These are phyloP conservation scores for Phialophora expanda DNA, from an alignment of 2,329 filamentous ascomycete species.

Conservation along the genomic window DNA sequence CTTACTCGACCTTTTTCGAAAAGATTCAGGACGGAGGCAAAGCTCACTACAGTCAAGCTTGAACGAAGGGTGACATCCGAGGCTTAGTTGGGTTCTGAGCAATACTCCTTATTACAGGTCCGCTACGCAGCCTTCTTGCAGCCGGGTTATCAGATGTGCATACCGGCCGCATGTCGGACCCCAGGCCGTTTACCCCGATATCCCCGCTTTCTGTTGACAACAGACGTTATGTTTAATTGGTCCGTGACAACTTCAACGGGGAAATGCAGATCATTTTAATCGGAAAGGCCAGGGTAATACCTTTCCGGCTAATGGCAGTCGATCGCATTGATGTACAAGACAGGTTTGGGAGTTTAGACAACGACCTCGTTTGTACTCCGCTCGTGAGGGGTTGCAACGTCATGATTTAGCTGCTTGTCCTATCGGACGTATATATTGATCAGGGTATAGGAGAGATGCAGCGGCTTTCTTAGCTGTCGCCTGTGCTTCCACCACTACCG, in stretches of 20 bases:
- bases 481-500: not conserved
- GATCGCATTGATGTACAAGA: not conserved
- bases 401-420: not conserved
- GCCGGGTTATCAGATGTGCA: not conserved
- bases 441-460: not conserved
- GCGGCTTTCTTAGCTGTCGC: not conserved
- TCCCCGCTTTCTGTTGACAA: not conserved
- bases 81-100: no score
- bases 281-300: not conserved
- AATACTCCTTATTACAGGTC: not conserved
- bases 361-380: conserved; percentile 3
- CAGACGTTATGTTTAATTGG: not conserved
- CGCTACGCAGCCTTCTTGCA: not conserved
- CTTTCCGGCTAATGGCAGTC: not conserved
- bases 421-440: not conserved
- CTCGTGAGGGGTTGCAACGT: conserved; percentile 6
- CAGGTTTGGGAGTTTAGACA: not conserved
- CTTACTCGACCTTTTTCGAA: no score
- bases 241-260: not conserved
- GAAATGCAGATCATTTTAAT: not conserved
- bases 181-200: not conserved
- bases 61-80: not conserved
- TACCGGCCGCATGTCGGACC: not conserved
- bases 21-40: no score
- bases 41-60: not conserved